Evolutionary conservation across 257 asterid genomes (phyloP), one percentile per base, ranked within the genome.

Genomic region (Nyctanthes arbortristis): DNA sequence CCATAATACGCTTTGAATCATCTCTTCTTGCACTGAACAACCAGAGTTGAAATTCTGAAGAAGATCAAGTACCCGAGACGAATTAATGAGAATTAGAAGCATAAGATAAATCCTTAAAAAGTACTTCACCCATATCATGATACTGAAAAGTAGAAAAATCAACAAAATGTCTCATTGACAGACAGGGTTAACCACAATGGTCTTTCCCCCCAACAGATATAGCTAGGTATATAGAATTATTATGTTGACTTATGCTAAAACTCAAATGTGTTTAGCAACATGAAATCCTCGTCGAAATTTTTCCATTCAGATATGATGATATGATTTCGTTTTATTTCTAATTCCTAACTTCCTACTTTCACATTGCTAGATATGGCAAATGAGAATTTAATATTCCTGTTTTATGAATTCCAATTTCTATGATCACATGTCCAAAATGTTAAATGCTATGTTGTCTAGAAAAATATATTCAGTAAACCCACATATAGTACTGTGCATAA

Each of bases 41-140:
- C 68, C 58, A 70, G 34, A 70, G 68, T 65, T 63, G 56, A 27
- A 69, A 49, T 61, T 20, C 77, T 76, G 75, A 52, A 65, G 1
- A 34, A 45, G 33, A 11, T 27, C 59, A 57, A n/a, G n/a, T n/a
- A 35, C 34, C 25, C 27, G 28, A 4, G 39, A 18, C 24, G 47
- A 54, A 47, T 14, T 27, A 6, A 39, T 24, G 7, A 14, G 30
- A 31, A 6, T 30, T 20, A 33, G 13, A 29, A 0, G 31, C 25
- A 29, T 39, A 25, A 11, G 33, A 29, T 39, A 4, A 33, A 8
- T 33, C 28, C 57, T n/a, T 24, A 54, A 35, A 33, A 35, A 18
- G 57, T 57, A 16, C 1, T 8, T 4, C 37, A 52, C 59, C 18
- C 27, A 12, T n/a, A n/a, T n/a, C n/a, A n/a, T n/a, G n/a, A n/a